Base-by-base conservation (phyloP, 495 filamentous ascomycete genomes). In the Chaetomium tenue region DNA sequence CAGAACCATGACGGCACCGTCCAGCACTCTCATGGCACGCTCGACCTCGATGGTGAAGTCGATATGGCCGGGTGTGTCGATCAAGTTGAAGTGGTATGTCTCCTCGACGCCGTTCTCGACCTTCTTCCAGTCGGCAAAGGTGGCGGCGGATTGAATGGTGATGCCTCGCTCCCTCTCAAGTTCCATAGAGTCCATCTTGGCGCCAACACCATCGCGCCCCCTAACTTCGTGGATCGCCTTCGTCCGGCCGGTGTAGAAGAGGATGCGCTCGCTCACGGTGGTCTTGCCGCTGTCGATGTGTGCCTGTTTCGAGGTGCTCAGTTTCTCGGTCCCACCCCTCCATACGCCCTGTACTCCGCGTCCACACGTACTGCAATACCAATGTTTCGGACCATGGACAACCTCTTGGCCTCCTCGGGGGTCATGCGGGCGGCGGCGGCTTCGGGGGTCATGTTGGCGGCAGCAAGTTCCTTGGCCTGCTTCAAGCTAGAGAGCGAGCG, bases 181-280 rank as follows among this genome's bases (percentile, higher is more conserved):
- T 56, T 98, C 95, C 95, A 99, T 99, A 11, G 92, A 97, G 82
- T 99, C 95, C 95, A 99, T 99, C 80, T 99, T 99, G 53, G 95
- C 95, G 69, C 95, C 95, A 22, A 98, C 92, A 44, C 89, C 86
- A 80, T 99, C 95, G 69, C 91, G 91, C 42, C 95, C 95, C 66
- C 95, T 86, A 37, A 99, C 95, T 79, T 99, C 95, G 78, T 99
- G 95, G 68, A 99, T 98, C 6, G 92, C 85, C 73, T 93, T 93
- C 79, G 96, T 95, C 72, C 94, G 88, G 63, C 95, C 95, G 33
- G 95, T 99, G 77, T 99, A 99, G 84, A 91, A 99, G 63, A 99
- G 90, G 58, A 99, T 92, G 71, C 95, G 90, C 76, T 99, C 95
- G 61, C 93, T 98, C 68, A 86, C 90, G 40, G 95, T 99, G 26